Base-by-base conservation (phyloP, 306 rosid genomes). In the Arachis hypogaea region DNA sequence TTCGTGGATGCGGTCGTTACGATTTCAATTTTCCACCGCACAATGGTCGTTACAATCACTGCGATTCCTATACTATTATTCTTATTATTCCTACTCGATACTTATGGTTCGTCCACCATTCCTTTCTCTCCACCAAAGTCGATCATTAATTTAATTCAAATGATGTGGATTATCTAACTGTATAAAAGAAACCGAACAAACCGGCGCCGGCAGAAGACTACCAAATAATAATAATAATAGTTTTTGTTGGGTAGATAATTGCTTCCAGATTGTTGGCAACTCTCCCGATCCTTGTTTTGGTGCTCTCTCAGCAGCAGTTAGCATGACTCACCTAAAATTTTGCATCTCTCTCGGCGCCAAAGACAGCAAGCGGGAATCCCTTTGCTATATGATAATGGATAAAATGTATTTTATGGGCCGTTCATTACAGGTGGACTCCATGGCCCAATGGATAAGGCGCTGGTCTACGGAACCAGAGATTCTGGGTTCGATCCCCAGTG, bases 391-490 rank as follows among this genome's bases (percentile, higher is more conserved):
- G 28, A 22, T 22, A 22, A 1, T 22, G 28, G 1, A 22, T 22
- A 22, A 22, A 22, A 22, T 1, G 1, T 22, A 22, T 22, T 33
- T 33, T 33, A 33, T 33, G 38, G 38, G 38, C 0, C 0, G 7
- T 0, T 4, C 3, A 1, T 4, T 1, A 2, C 7, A 29, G 5
- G 0, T 0, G 0, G 66, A 62, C 72, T 72, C 71, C 67, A 70
- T 58, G 75, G 79, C 73, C 86, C 75, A 85, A 87, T 85, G 86
- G 92, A 89, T 89, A 85, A 87, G 89, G 88, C 80, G 92, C 88
- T 82, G 90, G 89, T 84, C 87, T 85, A 86, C 92, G 90, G 67
- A 89, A 85, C 87, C 86, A 83, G 95, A 89, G 88, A 85, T 80
- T 89, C 90, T 87, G 87, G 92, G 92, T 86, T 89, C 88, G 86